Base-by-base conservation (phyloP, 2,329 filamentous ascomycete genomes). In the Colletotrichum sp. region DNA sequence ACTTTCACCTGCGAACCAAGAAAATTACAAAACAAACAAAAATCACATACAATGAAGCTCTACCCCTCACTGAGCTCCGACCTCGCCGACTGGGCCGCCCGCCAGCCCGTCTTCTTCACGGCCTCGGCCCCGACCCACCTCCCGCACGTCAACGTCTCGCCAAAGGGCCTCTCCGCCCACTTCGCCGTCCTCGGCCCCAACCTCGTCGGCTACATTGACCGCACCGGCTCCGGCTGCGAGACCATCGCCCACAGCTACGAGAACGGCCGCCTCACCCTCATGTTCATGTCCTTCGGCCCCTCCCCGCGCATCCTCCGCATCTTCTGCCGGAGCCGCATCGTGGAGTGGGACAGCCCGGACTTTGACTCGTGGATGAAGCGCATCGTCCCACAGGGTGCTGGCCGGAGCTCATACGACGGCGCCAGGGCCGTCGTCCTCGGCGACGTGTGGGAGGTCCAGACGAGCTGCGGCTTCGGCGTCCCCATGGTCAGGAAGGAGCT, bases 211-310 rank as follows among this genome's bases (percentile, higher is more conserved):
- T 96, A 96, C 81, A 88, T 95, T 71, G 94, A 96, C 81, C 90
- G 92, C 76, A 95, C 93, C 2, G 95, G 94, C 34, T 94, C 92
- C 36, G 94, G 94, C 28, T 92, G 89, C 80, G 95, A 96, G 85
- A 96, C 94, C 5, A 93, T 96, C 76, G 88, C 91, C 6, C 94
- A 96, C 80, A 84, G 95, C 13, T 93, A 95, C 81, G 94, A 96
- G 81, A 96, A 96, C 80, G 93, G 92, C 34, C 90, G 95, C 18
- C 89, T 94, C 21, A 95, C 93, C 8, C 85, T 96, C 81, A 92
- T 95, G 89, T 95, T 96, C 85, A 93, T 90, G 82, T 92, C 90
- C 26, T 94, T 94, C 77, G 90, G 89, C 2, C 79, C 85, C 6
- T 81, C 85, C 0, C 92, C 93, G 18, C 87, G 91, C 71, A 94